Conservation (phyloP, 2,329 filamentous ascomycete species). For the Botrytis cinerea region DNA sequence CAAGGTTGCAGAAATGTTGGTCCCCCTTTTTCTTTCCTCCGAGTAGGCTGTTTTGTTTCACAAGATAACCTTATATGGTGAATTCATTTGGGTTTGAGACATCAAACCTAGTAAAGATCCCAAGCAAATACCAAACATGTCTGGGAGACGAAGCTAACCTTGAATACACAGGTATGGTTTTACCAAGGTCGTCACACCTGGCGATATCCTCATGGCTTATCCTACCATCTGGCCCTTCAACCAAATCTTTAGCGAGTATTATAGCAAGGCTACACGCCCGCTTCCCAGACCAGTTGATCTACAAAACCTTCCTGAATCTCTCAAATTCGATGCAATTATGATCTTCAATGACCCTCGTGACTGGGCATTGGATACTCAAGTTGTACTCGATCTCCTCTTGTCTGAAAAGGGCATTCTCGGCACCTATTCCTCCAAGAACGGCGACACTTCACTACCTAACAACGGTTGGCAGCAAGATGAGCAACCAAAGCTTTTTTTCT, state of each 20-base stretch:
- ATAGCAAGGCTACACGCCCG: constrained; percentile 57
- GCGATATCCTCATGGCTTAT: constrained; percentile 74
- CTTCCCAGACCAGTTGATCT: constrained; percentile 54
- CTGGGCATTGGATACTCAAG: constrained; percentile 87
- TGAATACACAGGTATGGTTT: constrained; percentile 63
- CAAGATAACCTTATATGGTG: neutral
- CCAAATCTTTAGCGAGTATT: constrained; percentile 62
- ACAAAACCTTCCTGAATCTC: constrained; percentile 47
- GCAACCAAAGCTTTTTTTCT: constrained; percentile 83
- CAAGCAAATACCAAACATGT: neutral
- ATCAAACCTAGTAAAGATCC: neutral
- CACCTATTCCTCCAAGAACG: constrained; percentile 75
- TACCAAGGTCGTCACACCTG: constrained; percentile 78
- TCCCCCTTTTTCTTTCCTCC: constrained; percentile 35
- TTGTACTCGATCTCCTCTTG: constrained; percentile 81
- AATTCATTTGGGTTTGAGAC: neutral
- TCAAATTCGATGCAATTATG: constrained; percentile 87
- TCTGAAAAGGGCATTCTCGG: constrained; percentile 79
- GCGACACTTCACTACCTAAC: constrained; percentile 63
- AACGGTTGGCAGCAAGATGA: constrained; percentile 79
- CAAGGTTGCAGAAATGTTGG: constrained; percentile 63
- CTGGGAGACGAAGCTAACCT: constrained; percentile 21
- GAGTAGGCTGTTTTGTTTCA: neutral
- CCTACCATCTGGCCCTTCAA: constrained; percentile 84
- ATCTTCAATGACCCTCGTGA: constrained; percentile 96